Evolutionary conservation across 768 basidiomycete species (phyloP).

Genomic region (Kwoniella bestiolae): DNA sequence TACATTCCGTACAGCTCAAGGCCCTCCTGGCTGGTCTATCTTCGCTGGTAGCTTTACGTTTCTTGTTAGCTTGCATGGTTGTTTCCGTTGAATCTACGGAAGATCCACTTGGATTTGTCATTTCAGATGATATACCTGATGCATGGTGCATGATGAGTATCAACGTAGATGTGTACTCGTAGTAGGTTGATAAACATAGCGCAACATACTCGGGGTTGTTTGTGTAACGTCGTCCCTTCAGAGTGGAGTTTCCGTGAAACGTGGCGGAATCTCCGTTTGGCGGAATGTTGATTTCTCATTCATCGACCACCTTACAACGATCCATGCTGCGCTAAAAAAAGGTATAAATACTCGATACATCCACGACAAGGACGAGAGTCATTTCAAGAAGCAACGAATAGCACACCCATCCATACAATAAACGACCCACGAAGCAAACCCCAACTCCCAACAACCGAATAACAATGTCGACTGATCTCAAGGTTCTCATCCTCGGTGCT

Average conservation of each 20-base stretch:
- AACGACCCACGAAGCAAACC: neutral
- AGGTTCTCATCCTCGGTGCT: conserved; percentile 27
- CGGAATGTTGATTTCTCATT: neutral
- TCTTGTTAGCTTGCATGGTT: neutral
- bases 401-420: too few species aligned
- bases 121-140: too few species aligned
- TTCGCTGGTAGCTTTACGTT: neutral
- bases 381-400: too few species aligned
- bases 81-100: neutral
- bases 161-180: too few species aligned
- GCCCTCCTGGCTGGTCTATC: conserved; percentile 11
- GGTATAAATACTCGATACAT: conserved; percentile 3
- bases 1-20: conserved; percentile 32
- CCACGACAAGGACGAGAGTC: too few species aligned
- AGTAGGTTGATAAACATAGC: too few species aligned
- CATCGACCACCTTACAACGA: neutral
- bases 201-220: too few species aligned
- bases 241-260: conserved; percentile 6
- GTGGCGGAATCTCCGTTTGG: too few species aligned
- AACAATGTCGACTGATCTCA: conserved; percentile 9
- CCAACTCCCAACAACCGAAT: too few species aligned
- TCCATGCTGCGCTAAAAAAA: neutral
- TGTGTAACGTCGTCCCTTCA: too few species aligned
- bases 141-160: neutral
- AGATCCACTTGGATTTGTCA: neutral